Conservation (phyloP, 129 eudicot species). For the Chrysanthemum lavandulifolium region DNA sequence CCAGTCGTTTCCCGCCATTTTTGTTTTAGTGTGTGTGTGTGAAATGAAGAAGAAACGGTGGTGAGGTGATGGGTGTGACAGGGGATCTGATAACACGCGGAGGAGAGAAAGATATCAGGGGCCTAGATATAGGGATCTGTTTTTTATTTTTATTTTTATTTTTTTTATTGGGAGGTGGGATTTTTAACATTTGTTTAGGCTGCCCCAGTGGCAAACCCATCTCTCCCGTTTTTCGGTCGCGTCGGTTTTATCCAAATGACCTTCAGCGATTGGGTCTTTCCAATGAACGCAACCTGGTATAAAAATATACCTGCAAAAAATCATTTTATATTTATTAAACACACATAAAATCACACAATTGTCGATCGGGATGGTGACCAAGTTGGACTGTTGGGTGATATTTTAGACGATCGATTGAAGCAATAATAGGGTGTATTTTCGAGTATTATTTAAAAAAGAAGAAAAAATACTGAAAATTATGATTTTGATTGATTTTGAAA, state of each 20-base stretch:
- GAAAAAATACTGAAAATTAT: no score
- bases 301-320: no score
- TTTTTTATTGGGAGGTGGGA: background rate
- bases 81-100: constrained; percentile 42
- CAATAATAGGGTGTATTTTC: no score
- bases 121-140: constrained; percentile 34
- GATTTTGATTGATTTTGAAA: no score
- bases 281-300: no score
- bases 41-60: background rate
- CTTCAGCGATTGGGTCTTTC: no score
- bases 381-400: no score
- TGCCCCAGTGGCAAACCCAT: background rate
- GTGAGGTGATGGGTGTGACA: background rate
- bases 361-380: no score
- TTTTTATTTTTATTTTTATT: background rate
- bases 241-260: background rate
- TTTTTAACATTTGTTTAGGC: background rate
- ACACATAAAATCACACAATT: no score
- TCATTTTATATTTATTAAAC: no score
- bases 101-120: constrained; percentile 4
- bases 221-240: background rate
- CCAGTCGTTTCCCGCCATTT: constrained; percentile 99
- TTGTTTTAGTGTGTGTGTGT: constrained; percentile 7
- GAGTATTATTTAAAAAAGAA: no score
- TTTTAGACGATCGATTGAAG: no score